Conservation (phyloP, 129 eudicot species). For the Scalesia atractyloides region DNA sequence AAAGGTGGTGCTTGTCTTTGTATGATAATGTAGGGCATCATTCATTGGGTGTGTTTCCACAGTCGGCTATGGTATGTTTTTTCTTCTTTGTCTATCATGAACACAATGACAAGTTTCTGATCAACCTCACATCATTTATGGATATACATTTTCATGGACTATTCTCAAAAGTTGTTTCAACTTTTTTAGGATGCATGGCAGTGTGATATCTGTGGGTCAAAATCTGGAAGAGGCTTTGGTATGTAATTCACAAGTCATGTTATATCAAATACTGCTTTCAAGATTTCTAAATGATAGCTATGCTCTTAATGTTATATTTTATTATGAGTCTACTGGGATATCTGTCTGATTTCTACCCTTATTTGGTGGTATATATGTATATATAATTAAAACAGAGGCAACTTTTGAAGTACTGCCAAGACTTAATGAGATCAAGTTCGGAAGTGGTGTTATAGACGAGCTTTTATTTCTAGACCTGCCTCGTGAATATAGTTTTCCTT, state of each 20-base stretch:
- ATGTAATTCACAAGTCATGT: slow-evolving; percentile 30
- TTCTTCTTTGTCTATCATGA: background rate
- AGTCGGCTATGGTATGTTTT: slow-evolving; percentile 71
- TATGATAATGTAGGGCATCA: slow-evolving; percentile 90
- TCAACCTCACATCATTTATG: background rate
- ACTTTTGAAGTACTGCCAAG: slow-evolving; percentile 92
- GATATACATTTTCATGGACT: background rate
- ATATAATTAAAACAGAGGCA: slow-evolving; percentile 78
- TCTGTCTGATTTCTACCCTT: background rate
- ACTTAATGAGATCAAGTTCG: slow-evolving; percentile 84
- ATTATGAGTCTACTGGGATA: background rate
- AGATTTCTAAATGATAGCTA: background rate
- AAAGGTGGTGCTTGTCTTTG: slow-evolving; percentile 91
- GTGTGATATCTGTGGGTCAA: slow-evolving; percentile 95
- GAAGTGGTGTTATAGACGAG: slow-evolving; percentile 89
- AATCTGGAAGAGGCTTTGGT: slow-evolving; percentile 99
- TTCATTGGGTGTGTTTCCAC: slow-evolving; percentile 90
- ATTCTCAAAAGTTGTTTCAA: background rate
- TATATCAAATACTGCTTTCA: background rate
- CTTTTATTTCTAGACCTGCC: slow-evolving; percentile 89
- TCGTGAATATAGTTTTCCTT: slow-evolving; percentile 64
- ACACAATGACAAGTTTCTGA: background rate
- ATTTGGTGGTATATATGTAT: background rate
- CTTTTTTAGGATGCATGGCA: slow-evolving; percentile 93
- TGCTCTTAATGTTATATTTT: background rate